Conservation (phyloP, 257 asterid genomes). For the Capsicum pubescens region DNA sequence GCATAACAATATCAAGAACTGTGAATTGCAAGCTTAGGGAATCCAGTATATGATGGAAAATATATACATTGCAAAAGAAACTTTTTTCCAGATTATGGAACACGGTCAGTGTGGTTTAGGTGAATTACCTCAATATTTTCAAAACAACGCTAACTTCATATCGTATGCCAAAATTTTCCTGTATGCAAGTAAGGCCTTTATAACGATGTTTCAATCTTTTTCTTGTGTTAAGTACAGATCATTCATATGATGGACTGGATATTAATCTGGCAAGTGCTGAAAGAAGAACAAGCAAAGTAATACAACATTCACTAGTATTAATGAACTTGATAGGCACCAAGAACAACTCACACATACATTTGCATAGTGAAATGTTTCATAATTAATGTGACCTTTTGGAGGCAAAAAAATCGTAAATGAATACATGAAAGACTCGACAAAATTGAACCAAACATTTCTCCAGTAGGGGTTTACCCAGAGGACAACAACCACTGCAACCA, state of each 20-base stretch:
- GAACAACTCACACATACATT: background rate
- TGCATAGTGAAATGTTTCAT: too few relatives aligned
- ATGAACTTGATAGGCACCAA: background rate
- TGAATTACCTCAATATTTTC: too few relatives aligned
- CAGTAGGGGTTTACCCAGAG: background rate
- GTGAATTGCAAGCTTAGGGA: too few relatives aligned
- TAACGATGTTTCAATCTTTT: background rate
- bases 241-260: background rate
- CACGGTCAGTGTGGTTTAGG: too few relatives aligned
- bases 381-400: background rate
- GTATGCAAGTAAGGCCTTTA: background rate
- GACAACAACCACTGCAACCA: background rate
- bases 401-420: background rate
- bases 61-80: too few relatives aligned
- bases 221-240: background rate
- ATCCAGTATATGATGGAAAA: too few relatives aligned
- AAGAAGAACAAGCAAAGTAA: background rate
- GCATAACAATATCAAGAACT: too few relatives aligned
- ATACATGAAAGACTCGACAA: background rate
- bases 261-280: background rate
- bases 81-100: too few relatives aligned
- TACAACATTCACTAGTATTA: background rate
- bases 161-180: too few relatives aligned
- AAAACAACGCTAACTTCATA: background rate
- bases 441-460: slow-evolving; percentile 20